Evolutionary conservation across 192 early-diverging fungal species (phyloP), one percentile per base, ranked within the genome.

Genomic region (Tieghemiomyces parasiticus): DNA sequence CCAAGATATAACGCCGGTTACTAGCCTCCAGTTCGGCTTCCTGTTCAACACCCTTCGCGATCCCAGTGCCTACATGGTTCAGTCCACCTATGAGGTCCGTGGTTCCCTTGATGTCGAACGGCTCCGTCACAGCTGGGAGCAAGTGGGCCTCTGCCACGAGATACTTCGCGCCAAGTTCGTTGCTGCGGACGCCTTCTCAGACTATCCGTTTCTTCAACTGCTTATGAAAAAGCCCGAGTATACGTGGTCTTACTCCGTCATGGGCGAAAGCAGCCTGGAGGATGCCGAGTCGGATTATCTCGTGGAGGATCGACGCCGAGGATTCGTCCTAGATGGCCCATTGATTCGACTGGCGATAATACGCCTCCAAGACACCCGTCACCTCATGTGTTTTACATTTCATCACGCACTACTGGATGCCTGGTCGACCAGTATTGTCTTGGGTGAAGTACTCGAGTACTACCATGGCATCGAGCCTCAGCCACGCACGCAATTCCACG

Each of bases 361-460:
- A 22, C 16, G 19, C 16, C 45, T 26, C 20, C 1, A 29, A 1
- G 52, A 16, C 9, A 19, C 26, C 14, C 29, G 52, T 1, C 32
- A 32, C 10, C 52, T 54, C 9, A 20, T 28, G 28, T 54, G 8
- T 6, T 54, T n/a, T 25, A 32, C 28, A 4, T 19, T 54, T 30
- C 52, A 54, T 30, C 52, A 54, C 28, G 52, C 52, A 9, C 20
- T 54, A 16, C 10, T 54, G 28, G 52, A 54, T 54, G 52, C 29
- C 32, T 54, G 52, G 52, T 54, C 52, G 8, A 20, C n/a, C 28
- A 9, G 8, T 19, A 25, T 29, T 4, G 28, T 54, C 29, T 20
- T 54, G 52, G 32, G 32, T 32, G 52, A 54, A 20, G 32, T 28
- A 4, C 52, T 29, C 4, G 28, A 25, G 9, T 3, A 20, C 20